phyloP scores from a whole-genome alignment of 805 yeast genomes.

The Zygosaccharomyces gambellarensis region DNA sequence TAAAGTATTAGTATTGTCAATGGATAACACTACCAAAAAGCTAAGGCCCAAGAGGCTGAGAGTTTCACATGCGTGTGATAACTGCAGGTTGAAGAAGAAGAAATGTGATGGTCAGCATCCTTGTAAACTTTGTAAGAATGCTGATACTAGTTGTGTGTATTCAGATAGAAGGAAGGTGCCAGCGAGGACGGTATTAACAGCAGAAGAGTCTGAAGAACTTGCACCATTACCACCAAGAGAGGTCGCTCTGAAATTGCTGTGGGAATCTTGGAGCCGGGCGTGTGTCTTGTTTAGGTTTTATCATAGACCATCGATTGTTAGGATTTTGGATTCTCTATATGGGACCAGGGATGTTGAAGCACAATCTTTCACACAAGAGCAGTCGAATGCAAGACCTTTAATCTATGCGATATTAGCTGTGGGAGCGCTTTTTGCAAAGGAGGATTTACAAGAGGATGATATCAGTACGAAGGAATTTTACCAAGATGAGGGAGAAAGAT shows the following conservation, averaged over 20 bases:
- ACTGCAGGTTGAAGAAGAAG: constrained; percentile 69
- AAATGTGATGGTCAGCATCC: constrained; percentile 78
- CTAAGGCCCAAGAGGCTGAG: constrained; percentile 48
- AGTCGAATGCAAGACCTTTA: constrained; percentile 69
- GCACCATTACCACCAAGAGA: constrained; percentile 61
- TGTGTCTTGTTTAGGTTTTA: constrained; percentile 81
- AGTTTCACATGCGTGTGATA: constrained; percentile 72
- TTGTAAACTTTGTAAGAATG: constrained; percentile 46
- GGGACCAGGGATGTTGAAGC: constrained; percentile 63
- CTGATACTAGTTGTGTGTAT: constrained; percentile 10
- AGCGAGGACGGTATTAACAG: background rate
- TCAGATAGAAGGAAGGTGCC: constrained; percentile 4
- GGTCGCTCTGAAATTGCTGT: constrained; percentile 63
- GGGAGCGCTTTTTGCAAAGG: constrained; percentile 71
- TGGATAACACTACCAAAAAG: constrained; percentile 22
- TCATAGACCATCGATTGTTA: constrained; percentile 75
- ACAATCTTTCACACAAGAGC: constrained; percentile 48
- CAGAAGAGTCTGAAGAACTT: background rate
- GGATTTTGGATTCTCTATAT: constrained; percentile 70
- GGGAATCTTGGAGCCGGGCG: constrained; percentile 78
- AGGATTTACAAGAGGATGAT: constrained; percentile 38
- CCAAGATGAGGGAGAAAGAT: constrained; percentile 74
- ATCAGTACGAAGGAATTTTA: constrained; percentile 32
- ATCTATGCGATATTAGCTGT: constrained; percentile 85
- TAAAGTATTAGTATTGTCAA: constrained; percentile 23